Evolutionary conservation across 495 filamentous ascomycete species (phyloP).

Genomic region (Daldinia vernicosa): DNA sequence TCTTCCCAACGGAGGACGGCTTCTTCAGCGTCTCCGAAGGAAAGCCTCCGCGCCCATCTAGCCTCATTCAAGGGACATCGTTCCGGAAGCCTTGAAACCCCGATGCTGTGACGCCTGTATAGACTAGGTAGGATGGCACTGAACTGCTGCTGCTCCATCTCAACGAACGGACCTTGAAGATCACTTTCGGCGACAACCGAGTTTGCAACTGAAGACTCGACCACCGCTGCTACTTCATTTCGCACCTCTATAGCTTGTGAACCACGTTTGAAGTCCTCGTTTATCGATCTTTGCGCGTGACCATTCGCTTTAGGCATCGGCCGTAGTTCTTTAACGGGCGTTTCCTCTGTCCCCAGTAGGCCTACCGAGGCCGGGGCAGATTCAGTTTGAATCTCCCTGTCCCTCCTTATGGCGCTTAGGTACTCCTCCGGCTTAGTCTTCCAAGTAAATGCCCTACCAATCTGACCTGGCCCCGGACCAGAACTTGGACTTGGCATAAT

Average conservation of each 20-base stretch:
- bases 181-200: slow-evolving; percentile 58
- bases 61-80: slow-evolving; percentile 59
- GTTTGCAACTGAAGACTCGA: slow-evolving; percentile 50
- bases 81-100: slow-evolving; percentile 45
- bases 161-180: slow-evolving; percentile 51
- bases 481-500: slow-evolving; percentile 32
- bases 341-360: slow-evolving; percentile 22
- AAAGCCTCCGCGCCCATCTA: slow-evolving; percentile 81
- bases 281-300: slow-evolving; percentile 19
- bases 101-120: slow-evolving; percentile 60
- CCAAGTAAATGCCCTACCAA: slow-evolving; percentile 62
- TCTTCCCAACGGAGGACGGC: slow-evolving; percentile 79
- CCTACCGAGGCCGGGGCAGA: slow-evolving; percentile 33
- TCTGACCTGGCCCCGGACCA: slow-evolving; percentile 31
- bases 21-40: slow-evolving; percentile 90
- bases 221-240: slow-evolving; percentile 32
- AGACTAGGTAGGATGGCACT: slow-evolving; percentile 43
- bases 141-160: slow-evolving; percentile 48
- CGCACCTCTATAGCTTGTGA: slow-evolving; percentile 28
- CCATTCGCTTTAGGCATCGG: slow-evolving; percentile 18
- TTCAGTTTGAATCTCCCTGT: slow-evolving; percentile 43
- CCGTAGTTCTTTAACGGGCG: slow-evolving; percentile 23
- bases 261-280: slow-evolving; percentile 34
- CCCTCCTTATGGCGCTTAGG: slow-evolving; percentile 49
- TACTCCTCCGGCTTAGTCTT: slow-evolving; percentile 66